Percentiles rank a stretch among this genome's conserved stretches.
These are phyloP conservation scores for Geotrichum candidum DNA, from an alignment of 1,139 yeast genomes.

Conservation along the genomic window DNA sequence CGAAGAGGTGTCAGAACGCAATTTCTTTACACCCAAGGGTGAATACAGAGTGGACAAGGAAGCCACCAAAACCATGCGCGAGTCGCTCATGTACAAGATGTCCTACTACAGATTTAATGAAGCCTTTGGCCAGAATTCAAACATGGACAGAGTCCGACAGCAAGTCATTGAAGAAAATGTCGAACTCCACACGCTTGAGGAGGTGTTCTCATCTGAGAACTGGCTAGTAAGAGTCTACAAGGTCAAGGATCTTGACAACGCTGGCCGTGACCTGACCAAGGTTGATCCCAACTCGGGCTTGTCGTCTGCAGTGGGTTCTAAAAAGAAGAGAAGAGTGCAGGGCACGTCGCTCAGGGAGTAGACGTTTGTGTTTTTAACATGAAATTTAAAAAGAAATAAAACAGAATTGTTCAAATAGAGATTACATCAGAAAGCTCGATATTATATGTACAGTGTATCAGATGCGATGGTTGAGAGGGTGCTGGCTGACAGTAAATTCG, in stretches of 20 bases:
- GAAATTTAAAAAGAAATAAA: neutral
- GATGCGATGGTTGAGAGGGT: neutral
- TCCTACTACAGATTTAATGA: conserved; percentile 83
- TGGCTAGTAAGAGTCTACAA: conserved; percentile 95
- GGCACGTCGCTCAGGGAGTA: conserved; percentile 13
- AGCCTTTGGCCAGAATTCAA: conserved; percentile 56
- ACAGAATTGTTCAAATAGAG: neutral
- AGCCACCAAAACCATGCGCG: conserved; percentile 79
- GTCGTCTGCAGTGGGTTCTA: conserved; percentile 4
- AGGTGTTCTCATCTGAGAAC: conserved; percentile 91
- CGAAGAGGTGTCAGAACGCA: conserved; percentile 82
- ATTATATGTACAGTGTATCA: conserved; percentile 7
- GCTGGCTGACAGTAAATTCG: neutral
- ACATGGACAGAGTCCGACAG: conserved; percentile 79
- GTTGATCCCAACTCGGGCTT: conserved; percentile 11
- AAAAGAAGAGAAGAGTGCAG: conserved; percentile 12
- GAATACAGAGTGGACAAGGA: conserved; percentile 80
- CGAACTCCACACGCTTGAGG: conserved; percentile 73
- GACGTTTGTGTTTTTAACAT: neutral
- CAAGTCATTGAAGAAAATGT: conserved; percentile 57
- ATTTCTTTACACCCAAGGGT: conserved; percentile 76
- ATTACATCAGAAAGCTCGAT: neutral
- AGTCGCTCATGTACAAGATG: conserved; percentile 93
- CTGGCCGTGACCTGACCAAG: conserved; percentile 59
- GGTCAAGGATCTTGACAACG: conserved; percentile 81